phyloP scores from a whole-genome alignment of 305 asterid genomes.

The Plantago coronopus region DNA sequence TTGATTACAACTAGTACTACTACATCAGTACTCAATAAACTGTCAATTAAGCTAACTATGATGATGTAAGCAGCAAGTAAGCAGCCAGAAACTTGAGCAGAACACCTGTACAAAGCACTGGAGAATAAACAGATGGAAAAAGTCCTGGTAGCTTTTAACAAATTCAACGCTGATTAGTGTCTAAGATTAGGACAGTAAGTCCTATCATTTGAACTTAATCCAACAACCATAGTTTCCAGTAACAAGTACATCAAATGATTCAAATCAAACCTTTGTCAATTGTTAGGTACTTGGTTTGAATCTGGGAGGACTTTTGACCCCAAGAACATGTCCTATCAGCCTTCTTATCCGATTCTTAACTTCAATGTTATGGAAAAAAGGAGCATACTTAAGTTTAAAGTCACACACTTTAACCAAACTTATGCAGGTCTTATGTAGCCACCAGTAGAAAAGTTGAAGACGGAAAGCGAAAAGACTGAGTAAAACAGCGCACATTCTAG shows the following conservation, averaged over 20 bases:
- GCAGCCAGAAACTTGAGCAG: slow-evolving; percentile 2
- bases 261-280: slow-evolving; percentile 5
- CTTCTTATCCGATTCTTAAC: neutral
- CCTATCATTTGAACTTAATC: slow-evolving; percentile 1
- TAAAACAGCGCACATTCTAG: neutral
- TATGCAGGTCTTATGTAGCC: neutral
- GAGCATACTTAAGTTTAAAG: neutral
- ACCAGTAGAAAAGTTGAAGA: neutral
- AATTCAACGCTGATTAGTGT: slow-evolving; percentile 3
- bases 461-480: neutral
- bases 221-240: slow-evolving; percentile 5
- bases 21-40: too few species aligned
- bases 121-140: slow-evolving; percentile 3
- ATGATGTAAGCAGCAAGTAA: slow-evolving; percentile 9
- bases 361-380: neutral
- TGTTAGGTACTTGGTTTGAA: slow-evolving; percentile 7
- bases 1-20: neutral
- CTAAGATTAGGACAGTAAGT: neutral
- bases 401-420: neutral
- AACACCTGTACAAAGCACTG: slow-evolving; percentile 10
- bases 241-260: neutral
- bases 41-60: neutral
- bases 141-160: slow-evolving; percentile 5
- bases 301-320: slow-evolving; percentile 4
- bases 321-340: neutral